Evolutionary conservation across 768 basidiomycete genomes (phyloP), one percentile per base, ranked within the genome.

Genomic region (Rhodotorula sphaerocarpa): DNA sequence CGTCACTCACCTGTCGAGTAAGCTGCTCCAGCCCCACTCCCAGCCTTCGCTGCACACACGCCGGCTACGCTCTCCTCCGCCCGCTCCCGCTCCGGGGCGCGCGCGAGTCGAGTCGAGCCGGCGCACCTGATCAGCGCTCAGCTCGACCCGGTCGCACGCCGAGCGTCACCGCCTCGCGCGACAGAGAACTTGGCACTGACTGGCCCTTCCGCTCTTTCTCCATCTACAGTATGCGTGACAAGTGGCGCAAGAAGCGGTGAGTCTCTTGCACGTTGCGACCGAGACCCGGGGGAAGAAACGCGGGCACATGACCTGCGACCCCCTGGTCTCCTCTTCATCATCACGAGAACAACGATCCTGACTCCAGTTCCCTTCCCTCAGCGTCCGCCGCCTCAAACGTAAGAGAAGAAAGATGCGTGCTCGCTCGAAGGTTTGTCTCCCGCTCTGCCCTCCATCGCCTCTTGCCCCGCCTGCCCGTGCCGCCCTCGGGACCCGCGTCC

Each of bases 231-330:
- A 68, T 63, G 67, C 67, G 67, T 68, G 67, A 68, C 48, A 68
- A 68, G 67, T 68, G 67, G 67, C 62, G 63, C 62, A 68, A 68
- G 67, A 68, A 68, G 67, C 67, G 67, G 62, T 63, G 16, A 34
- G 55, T 46, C 45, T 28, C 25, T 23, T 28, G 7, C 25, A 6
- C 33, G 25, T 25, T n/a, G n/a, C n/a, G n/a, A n/a, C n/a, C n/a
- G n/a, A n/a, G n/a, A n/a, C n/a, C n/a, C n/a, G n/a, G n/a, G n/a
- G n/a, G n/a, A n/a, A n/a, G n/a, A n/a, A n/a, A n/a, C n/a, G n/a
- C n/a, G n/a, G n/a, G n/a, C n/a, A n/a, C 45, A 20, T 46, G 50
- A 51, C 50, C 34, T 3, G 21, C 11, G 6, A 34, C 36, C 36
- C 36, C 10, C 36, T 10, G 10, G 16, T 39, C 10, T 10, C 36